A percentile compares a stretch with the other conserved stretches of the same genome.
Evolutionary conservation across 768 basidiomycete species (phyloP).

Genomic region (Leccinum subgranulosum): DNA sequence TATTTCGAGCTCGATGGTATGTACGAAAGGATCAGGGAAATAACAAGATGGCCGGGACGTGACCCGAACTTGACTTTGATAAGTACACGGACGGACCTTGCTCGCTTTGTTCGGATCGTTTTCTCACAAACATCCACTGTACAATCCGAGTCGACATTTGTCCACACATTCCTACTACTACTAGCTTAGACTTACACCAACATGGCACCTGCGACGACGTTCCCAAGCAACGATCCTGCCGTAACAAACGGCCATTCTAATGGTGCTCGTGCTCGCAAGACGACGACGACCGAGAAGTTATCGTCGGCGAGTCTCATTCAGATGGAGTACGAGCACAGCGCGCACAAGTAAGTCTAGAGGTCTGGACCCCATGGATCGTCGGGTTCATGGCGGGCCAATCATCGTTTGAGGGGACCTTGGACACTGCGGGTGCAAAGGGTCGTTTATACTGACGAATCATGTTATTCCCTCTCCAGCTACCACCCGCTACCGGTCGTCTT

Average conservation of each 20-base stretch:
- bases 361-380: background rate
- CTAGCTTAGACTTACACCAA: background rate
- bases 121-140: slow-evolving; percentile 1
- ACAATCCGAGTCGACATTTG: background rate
- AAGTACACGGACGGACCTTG: slow-evolving; percentile 21
- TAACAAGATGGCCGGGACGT: background rate
- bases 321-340: slow-evolving; percentile 78
- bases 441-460: slow-evolving; percentile 31
- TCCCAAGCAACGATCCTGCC: background rate
- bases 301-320: slow-evolving; percentile 71
- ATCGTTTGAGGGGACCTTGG: slow-evolving; percentile 2
- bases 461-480: slow-evolving; percentile 64
- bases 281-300: slow-evolving; percentile 27
- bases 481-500: slow-evolving; percentile 95
- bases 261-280: slow-evolving; percentile 11
- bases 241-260: slow-evolving; percentile 15
- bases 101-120: background rate
- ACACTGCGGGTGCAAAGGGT: background rate
- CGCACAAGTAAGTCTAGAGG: slow-evolving; percentile 74
- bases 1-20: background rate
- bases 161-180: background rate
- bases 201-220: slow-evolving; percentile 27
- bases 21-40: too few species aligned
- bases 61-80: background rate
- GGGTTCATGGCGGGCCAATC: slow-evolving; percentile 11